Percentiles rank a stretch among this genome's conserved stretches.
Conservation (phyloP, 192 early-diverging fungal species). For the Coemansia sp. region DNA sequence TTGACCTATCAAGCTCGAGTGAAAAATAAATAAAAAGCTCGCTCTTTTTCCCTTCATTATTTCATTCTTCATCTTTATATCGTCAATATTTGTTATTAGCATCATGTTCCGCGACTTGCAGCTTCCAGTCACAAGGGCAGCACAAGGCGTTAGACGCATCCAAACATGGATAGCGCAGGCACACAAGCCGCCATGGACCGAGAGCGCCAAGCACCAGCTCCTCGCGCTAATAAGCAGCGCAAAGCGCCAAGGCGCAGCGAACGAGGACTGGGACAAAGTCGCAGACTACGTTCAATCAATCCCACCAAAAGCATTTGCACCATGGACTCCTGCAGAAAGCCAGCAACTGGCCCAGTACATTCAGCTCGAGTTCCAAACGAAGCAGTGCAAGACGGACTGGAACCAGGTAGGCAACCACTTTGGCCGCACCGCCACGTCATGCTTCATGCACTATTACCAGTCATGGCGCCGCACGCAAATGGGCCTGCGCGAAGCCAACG, state of each 20-base stretch:
- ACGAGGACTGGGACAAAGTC: background rate
- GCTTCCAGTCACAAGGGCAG: no score
- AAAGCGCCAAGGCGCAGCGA: background rate
- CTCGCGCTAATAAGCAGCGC: background rate
- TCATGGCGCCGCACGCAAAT: background rate
- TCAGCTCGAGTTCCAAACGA: background rate
- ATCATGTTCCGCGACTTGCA: no score
- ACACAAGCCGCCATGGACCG: background rate
- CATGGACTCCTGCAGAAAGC: background rate
- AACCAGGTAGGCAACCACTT: background rate
- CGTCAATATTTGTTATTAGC: no score
- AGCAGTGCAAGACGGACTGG: background rate
- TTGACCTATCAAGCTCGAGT: no score
- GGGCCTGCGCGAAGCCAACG: background rate
- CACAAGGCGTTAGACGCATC: background rate
- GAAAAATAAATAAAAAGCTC: no score
- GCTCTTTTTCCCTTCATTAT: no score
- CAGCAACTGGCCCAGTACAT: background rate
- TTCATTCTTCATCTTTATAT: no score
- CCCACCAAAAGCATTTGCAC: no score
- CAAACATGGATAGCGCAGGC: background rate
- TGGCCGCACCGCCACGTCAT: background rate
- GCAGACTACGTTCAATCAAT: background rate
- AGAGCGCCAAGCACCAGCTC: background rate
- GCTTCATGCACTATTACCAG: background rate